phyloP scores from a whole-genome alignment of 2,329 filamentous ascomycete genomes.

The Graphiopsis chlorocephala region DNA sequence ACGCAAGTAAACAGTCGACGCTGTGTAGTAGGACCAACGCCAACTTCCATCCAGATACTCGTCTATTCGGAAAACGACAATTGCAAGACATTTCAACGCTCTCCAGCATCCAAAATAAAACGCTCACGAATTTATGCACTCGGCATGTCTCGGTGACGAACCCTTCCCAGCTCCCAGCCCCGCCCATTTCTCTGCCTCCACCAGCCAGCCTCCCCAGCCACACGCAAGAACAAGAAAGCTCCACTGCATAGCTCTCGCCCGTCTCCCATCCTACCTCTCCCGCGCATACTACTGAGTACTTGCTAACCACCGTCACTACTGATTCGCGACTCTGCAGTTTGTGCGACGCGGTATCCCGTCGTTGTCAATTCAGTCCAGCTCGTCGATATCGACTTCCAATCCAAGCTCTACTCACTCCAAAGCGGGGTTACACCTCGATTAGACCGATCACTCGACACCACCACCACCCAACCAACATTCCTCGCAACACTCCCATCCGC shows the following conservation, averaged over 20 bases:
- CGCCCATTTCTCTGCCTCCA: constrained; percentile 1
- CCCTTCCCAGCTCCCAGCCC: not conserved
- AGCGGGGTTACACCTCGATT: constrained; percentile 4
- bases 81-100: constrained; percentile 9
- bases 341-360: not conserved
- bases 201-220: constrained; percentile 11
- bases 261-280: not conserved
- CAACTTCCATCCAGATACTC: not conserved
- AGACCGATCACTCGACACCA: not conserved
- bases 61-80: not conserved
- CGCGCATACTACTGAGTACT: constrained; percentile 1
- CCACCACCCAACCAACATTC: constrained; percentile 1
- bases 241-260: constrained; percentile 3
- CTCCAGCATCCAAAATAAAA: not conserved
- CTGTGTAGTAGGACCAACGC: not conserved
- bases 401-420: constrained; percentile 2
- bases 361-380: not conserved
- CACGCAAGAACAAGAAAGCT: not conserved
- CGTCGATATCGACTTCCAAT: not conserved
- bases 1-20: not conserved
- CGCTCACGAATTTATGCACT: not conserved
- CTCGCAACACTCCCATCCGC: constrained; percentile 17
- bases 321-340: not conserved
- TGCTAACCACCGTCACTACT: constrained; percentile 3
- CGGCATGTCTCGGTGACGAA: constrained; percentile 9